Evolutionary conservation across 306 rosid genomes (phyloP), one percentile per base, ranked within the genome.

Genomic region (Lathyrus sativus): DNA sequence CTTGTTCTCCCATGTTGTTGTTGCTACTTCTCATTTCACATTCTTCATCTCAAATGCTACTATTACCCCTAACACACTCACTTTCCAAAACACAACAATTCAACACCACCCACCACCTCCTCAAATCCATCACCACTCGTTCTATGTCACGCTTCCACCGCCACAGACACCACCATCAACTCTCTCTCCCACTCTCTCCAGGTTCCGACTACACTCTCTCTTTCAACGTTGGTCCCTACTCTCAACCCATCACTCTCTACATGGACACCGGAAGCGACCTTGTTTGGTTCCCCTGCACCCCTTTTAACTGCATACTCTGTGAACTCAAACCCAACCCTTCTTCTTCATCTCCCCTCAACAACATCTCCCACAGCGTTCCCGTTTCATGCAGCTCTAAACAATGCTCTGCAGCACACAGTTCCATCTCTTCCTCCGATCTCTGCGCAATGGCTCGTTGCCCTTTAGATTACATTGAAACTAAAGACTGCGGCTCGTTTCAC

Each of bases 181-280:
- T 88, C 65, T 91, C 97, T 6, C 82, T 91, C 31, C 87, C 97
- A 0, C 97, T 91, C 57, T 71, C 95, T 3, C 87, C 96, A 0
- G 98, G 98, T 9, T 84, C 90, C 18, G 98, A 89, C 66, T 91
- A 91, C 62, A 89, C 95, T 0, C 91, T 91, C 68, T 81, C 93
- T 3, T 81, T 91, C 84, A 82, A 76, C 17, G 65, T 89, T 19
- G 81, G 76, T 66, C 58, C 80, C 12, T 89, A 51, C 53, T 77
- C 78, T 10, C 92, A 87, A 53, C 76, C 75, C 44, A 72, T 89
- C 15, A 85, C 91, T 3, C 87, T 91, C 29, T 91, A 85, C 75
- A 91, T 91, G 98, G 98, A 91, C 74, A 91, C 98, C 0, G 96
- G 98, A 49, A 84, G 90, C 61, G 98, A 91, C 82, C 85, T 91